Conservation (phyloP, 2,329 filamentous ascomycete genomes). For the Claviceps maximensis region DNA sequence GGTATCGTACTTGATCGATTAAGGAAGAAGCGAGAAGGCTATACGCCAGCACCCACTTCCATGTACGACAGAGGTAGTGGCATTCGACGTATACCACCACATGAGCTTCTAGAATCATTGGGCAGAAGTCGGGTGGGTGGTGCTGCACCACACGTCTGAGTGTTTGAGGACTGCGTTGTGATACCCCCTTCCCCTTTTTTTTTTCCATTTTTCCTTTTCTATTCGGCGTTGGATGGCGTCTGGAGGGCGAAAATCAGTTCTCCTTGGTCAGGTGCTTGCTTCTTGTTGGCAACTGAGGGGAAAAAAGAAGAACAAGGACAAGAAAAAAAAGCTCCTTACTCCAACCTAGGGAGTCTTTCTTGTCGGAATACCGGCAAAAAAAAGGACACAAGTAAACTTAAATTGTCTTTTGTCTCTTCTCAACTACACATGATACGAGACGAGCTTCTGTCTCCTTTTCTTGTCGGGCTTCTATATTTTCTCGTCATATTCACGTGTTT, state of each 20-base stretch:
- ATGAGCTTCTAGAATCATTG: slow-evolving; percentile 43
- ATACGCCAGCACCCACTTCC: slow-evolving; percentile 59
- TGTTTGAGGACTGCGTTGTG: slow-evolving; percentile 7
- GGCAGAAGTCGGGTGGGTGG: slow-evolving; percentile 31
- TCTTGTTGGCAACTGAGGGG: background rate
- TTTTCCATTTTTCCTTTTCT: background rate
- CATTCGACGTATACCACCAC: slow-evolving; percentile 46
- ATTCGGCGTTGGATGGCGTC: background rate
- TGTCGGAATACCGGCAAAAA: background rate
- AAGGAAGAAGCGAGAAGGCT: slow-evolving; percentile 66
- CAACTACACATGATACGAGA: background rate
- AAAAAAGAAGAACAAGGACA: background rate
- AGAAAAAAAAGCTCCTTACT: background rate
- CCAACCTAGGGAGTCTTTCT: background rate
- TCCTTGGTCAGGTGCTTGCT: background rate
- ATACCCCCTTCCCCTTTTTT: slow-evolving; percentile 13
- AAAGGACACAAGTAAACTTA: background rate
- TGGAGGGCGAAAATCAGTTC: background rate
- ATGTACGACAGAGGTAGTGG: slow-evolving; percentile 47
- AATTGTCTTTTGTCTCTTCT: background rate
- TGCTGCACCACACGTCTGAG: slow-evolving; percentile 39
- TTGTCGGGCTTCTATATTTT: slow-evolving; percentile 10
- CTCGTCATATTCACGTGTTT: slow-evolving; percentile 17
- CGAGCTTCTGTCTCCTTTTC: slow-evolving; percentile 4
- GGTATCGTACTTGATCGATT: slow-evolving; percentile 65